phyloP scores from a whole-genome alignment of 2,329 filamentous ascomycete genomes.

The Nemania sp. region DNA sequence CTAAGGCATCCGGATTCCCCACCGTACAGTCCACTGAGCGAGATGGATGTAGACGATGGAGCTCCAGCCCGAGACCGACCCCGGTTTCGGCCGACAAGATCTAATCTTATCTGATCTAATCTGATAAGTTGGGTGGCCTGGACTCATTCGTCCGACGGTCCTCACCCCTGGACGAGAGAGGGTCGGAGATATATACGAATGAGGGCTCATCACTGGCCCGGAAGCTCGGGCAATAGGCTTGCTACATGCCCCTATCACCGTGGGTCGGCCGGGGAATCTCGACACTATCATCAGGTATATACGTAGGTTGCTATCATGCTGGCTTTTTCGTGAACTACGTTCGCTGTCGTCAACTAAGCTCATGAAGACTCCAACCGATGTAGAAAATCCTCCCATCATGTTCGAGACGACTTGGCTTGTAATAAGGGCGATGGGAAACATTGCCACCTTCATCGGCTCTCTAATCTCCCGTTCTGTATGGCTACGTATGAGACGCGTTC shows the following conservation, averaged over 20 bases:
- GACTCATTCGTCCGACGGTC: neutral
- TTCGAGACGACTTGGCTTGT: conserved; percentile 31
- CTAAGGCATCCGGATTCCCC: neutral
- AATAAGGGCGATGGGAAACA: conserved; percentile 24
- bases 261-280: neutral
- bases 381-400: conserved; percentile 20
- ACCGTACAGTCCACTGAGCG: conserved; percentile 16
- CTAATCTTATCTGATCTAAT: conserved; percentile 40
- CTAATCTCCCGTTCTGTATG: conserved; percentile 25
- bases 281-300: neutral
- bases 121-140: neutral
- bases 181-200: neutral
- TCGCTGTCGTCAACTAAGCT: neutral
- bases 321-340: neutral
- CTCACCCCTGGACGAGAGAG: neutral
- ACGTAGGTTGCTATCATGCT: neutral
- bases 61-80: neutral
- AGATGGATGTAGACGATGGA: conserved; percentile 30
- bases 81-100: conserved; percentile 12
- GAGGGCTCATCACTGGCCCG: neutral
- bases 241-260: neutral
- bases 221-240: neutral
- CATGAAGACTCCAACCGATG: neutral
- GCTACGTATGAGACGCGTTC: conserved; percentile 26
- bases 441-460: conserved; percentile 15